Conservation (phyloP, 2,329 filamentous ascomycete species). For the Gnomoniopsis smithogilvyi region DNA sequence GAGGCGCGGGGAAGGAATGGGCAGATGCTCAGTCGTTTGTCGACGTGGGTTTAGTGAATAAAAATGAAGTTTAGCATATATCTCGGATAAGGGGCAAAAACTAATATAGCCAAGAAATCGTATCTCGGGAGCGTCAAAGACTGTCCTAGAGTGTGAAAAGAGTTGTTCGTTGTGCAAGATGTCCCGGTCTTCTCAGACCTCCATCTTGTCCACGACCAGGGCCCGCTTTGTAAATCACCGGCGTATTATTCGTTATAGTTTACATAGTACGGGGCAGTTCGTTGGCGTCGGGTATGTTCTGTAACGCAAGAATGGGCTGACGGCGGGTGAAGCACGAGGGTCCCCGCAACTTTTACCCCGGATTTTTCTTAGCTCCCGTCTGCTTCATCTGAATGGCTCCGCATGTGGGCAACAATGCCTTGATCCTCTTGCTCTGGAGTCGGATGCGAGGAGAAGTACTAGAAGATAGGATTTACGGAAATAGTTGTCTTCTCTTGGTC, state of each 20-base stretch:
- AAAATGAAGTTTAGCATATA: background rate
- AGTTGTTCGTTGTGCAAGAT: background rate
- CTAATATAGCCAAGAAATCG: background rate
- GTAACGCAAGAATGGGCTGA: background rate
- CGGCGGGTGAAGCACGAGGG: background rate
- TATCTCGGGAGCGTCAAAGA: background rate
- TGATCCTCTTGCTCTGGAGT: no score
- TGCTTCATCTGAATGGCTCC: background rate
- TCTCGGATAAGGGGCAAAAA: background rate
- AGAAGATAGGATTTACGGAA: no score
- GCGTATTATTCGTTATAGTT: background rate
- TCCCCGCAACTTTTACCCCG: background rate
- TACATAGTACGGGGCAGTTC: background rate
- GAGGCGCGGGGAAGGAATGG: background rate
- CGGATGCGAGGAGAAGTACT: no score
- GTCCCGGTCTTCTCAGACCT: background rate
- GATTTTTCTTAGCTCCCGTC: background rate
- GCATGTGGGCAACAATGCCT: background rate
- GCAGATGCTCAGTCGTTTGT: background rate
- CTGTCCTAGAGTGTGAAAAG: background rate
- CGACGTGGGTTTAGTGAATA: background rate
- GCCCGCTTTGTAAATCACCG: background rate
- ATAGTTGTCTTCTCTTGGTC: no score
- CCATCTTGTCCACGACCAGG: background rate
- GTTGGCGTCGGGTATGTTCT: background rate